Conservation (phyloP, 257 asterid species). For the Fraxinus anomala region DNA sequence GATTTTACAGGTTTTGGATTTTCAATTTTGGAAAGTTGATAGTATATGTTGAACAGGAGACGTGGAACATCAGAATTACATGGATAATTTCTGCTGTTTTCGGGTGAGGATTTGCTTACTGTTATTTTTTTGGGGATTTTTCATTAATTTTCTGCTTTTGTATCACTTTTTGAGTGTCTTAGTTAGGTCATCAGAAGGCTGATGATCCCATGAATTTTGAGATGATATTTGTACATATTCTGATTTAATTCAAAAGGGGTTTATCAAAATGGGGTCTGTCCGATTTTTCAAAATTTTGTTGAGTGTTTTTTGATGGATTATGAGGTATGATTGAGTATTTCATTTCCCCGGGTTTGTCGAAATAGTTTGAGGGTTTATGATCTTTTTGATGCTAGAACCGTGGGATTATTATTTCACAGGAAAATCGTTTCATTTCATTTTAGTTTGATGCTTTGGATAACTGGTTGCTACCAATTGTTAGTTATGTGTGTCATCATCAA, state of each 20-base stretch:
- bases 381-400: neutral
- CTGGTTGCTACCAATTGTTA: too few relatives aligned
- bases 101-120: conserved; percentile 46
- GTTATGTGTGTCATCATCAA: too few relatives aligned
- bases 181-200: neutral
- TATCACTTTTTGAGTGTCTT: conserved; percentile 9
- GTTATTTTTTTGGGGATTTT: neutral
- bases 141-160: neutral
- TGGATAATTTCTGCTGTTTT: conserved; percentile 74
- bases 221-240: neutral
- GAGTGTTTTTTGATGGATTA: neutral
- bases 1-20: conserved; percentile 43
- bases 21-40: conserved; percentile 29
- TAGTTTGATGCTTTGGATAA: conserved; percentile 3
- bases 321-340: conserved; percentile 15
- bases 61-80: conserved; percentile 34
- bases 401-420: conserved; percentile 10
- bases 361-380: neutral
- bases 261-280: neutral
- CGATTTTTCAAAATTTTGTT: neutral
- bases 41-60: conserved; percentile 55
- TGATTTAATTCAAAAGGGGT: neutral
- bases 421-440: neutral
- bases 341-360: neutral
- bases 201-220: neutral